Conservation (phyloP, 2,329 filamentous ascomycete species). For the Teratosphaeria gauchensis region DNA sequence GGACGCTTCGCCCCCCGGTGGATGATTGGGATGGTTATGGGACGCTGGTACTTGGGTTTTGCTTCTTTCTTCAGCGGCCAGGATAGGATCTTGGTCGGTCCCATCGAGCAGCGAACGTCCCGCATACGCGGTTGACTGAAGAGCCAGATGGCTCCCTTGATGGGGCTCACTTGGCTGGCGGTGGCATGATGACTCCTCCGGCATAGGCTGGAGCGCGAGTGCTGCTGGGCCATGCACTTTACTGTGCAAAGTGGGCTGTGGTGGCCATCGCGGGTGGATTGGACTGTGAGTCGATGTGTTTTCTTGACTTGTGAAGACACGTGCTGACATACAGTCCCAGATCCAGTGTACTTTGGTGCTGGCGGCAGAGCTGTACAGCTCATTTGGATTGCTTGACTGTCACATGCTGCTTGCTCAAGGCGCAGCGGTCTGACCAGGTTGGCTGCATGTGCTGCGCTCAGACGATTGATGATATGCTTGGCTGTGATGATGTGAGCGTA, state of each 20-base stretch:
- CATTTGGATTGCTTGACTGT: neutral
- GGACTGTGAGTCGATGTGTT: neutral
- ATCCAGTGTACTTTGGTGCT: neutral
- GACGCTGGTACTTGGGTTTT: neutral
- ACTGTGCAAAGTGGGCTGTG: neutral
- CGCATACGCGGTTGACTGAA: neutral
- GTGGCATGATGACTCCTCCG: neutral
- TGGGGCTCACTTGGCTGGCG: neutral
- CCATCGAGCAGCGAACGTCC: neutral
- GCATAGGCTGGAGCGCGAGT: neutral
- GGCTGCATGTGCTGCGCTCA: neutral
- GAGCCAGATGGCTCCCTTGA: neutral
- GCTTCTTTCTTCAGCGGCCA: neutral
- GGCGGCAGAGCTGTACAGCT: neutral
- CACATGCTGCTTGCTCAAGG: neutral
- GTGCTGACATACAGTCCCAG: neutral
- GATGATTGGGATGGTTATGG: too few species aligned
- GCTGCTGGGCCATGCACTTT: neutral
- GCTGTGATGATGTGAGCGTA: neutral
- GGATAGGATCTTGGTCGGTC: neutral
- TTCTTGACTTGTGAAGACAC: neutral
- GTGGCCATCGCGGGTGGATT: neutral
- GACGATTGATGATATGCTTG: neutral
- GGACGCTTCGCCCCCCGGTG: too few species aligned
- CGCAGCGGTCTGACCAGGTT: neutral